Evolutionary conservation across 305 asterid species (phyloP).

Genomic region (Fraxinus albicans): DNA sequence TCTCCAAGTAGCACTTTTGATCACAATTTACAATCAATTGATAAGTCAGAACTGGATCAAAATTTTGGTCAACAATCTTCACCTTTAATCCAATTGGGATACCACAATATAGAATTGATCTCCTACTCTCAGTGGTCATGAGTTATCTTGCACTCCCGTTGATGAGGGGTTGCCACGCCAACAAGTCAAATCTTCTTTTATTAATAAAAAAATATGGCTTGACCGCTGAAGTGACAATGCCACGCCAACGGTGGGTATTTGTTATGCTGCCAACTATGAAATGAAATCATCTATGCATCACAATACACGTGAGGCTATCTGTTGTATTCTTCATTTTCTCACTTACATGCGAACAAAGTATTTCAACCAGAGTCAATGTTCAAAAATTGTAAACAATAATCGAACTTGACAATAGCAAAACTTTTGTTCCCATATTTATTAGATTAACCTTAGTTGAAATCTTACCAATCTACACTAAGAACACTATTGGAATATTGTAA

Average conservation of each 20-base stretch:
- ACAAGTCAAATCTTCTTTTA: too few relatives aligned
- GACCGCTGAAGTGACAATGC: too few relatives aligned
- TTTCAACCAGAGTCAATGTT: neutral
- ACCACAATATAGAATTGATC: neutral
- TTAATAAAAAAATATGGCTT: too few relatives aligned
- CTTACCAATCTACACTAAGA: neutral
- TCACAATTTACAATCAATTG: neutral
- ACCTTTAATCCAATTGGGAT: neutral
- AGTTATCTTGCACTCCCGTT: too few relatives aligned
- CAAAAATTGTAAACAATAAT: neutral
- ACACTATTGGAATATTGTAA: neutral
- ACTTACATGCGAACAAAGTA: neutral
- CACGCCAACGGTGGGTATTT: too few relatives aligned
- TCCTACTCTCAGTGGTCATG: too few relatives aligned
- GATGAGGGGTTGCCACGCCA: too few relatives aligned
- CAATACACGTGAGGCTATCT: neutral
- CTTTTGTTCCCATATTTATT: neutral
- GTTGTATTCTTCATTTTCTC: neutral
- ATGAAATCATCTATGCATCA: too few relatives aligned
- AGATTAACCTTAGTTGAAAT: neutral
- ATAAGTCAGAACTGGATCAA: neutral
- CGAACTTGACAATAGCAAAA: neutral
- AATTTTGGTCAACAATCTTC: neutral
- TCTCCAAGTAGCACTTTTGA: neutral
- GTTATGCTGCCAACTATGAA: too few relatives aligned